These are phyloP conservation scores for Chrysoporthe puriensis DNA, from an alignment of 2,329 filamentous ascomycete species.

Conservation along the genomic window DNA sequence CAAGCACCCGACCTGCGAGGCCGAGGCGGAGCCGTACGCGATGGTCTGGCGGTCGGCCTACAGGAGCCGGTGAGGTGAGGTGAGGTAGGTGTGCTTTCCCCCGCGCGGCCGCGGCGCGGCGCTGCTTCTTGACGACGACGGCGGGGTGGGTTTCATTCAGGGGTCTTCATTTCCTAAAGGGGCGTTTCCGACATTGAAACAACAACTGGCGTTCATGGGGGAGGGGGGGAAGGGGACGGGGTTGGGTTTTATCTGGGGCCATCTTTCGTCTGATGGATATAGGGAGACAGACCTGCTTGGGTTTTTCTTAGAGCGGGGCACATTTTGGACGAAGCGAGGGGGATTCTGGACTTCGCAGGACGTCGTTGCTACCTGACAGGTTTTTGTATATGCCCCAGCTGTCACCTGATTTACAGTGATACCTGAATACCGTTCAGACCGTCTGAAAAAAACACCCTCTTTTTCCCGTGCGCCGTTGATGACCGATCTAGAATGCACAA, in stretches of 20 bases:
- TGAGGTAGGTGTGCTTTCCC: too few species aligned
- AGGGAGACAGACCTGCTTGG: neutral
- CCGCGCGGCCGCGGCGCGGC: too few species aligned
- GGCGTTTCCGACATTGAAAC: slow-evolving; percentile 6
- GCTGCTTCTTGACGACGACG: neutral
- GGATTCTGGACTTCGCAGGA: neutral
- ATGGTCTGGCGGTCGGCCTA: slow-evolving; percentile 52
- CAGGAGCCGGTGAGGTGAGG: slow-evolving; percentile 48
- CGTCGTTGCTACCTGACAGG: neutral
- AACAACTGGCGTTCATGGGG: neutral
- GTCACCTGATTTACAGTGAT: neutral
- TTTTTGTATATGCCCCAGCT: neutral
- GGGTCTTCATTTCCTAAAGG: neutral
- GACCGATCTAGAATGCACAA: neutral
- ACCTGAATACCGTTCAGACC: neutral
- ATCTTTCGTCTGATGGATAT: neutral
- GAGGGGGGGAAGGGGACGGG: neutral
- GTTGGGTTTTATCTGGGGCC: neutral
- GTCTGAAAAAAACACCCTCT: neutral
- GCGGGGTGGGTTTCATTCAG: neutral
- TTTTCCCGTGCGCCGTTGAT: neutral
- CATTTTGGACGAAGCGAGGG: neutral
- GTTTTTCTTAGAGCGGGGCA: neutral
- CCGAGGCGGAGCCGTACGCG: slow-evolving; percentile 64
- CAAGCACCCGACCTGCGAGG: slow-evolving; percentile 65